phyloP scores from a whole-genome alignment of 148 eudicot species.

The Rhododendron simsii region DNA sequence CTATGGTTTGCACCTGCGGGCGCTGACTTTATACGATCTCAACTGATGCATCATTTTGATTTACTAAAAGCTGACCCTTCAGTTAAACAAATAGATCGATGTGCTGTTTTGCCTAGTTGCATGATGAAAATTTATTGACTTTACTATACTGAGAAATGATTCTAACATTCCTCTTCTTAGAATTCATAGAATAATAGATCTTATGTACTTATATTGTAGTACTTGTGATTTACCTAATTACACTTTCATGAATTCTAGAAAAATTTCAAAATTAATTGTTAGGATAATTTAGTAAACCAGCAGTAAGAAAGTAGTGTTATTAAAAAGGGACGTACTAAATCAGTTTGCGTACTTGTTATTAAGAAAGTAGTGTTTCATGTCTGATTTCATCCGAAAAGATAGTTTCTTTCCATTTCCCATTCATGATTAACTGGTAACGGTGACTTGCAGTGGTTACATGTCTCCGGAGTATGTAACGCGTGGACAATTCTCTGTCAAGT shows the following conservation, averaged over 20 bases:
- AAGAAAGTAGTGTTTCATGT: background rate
- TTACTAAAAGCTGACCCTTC: background rate
- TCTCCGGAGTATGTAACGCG: background rate
- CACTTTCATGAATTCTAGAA: background rate
- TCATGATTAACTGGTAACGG: background rate
- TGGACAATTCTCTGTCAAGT: background rate
- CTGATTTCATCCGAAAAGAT: background rate
- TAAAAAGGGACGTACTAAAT: background rate
- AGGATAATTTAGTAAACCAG: background rate
- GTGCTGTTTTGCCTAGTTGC: background rate
- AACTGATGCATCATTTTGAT: background rate
- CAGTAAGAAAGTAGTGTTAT: background rate
- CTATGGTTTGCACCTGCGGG: background rate
- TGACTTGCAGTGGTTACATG: conserved; percentile 22
- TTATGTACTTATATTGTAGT: background rate
- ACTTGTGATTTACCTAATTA: background rate
- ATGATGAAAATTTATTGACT: background rate
- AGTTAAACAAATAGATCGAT: background rate
- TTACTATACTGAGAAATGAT: background rate
- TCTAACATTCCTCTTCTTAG: background rate
- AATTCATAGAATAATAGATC: background rate
- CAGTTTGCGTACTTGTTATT: background rate
- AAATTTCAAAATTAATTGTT: background rate
- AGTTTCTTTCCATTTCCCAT: background rate
- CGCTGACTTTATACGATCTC: background rate